Conservation (phyloP, 2,329 filamentous ascomycete genomes). For the Chalara sp. region DNA sequence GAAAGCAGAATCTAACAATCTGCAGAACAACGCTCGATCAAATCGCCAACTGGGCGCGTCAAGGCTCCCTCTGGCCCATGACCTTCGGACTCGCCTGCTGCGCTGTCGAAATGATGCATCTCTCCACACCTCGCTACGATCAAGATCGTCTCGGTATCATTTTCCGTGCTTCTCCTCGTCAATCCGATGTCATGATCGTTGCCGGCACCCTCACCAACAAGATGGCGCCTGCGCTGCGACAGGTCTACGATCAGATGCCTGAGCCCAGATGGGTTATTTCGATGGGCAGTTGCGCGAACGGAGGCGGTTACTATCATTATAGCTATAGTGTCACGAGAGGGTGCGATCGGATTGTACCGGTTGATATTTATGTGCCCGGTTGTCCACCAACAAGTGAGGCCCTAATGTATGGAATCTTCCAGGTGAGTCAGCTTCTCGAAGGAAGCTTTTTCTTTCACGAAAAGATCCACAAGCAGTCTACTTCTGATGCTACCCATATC, state of each 20-base stretch:
- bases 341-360: slow-evolving; percentile 70
- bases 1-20: slow-evolving; percentile 3
- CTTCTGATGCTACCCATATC: too few species aligned
- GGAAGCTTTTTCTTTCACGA: too few species aligned
- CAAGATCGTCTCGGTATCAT: slow-evolving; percentile 86
- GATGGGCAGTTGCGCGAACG: slow-evolving; percentile 82
- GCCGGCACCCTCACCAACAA: slow-evolving; percentile 92
- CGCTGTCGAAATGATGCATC: slow-evolving; percentile 88
- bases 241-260: slow-evolving; percentile 94
- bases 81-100: slow-evolving; percentile 86
- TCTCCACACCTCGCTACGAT: slow-evolving; percentile 82
- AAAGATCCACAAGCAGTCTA: too few species aligned
- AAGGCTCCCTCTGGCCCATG: slow-evolving; percentile 82
- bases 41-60: slow-evolving; percentile 77
- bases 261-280: slow-evolving; percentile 80
- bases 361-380: slow-evolving; percentile 74
- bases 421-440: slow-evolving; percentile 26
- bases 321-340: slow-evolving; percentile 72
- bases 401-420: slow-evolving; percentile 63
- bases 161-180: slow-evolving; percentile 80
- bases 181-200: slow-evolving; percentile 91
- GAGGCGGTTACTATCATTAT: slow-evolving; percentile 83
- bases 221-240: slow-evolving; percentile 85
- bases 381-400: slow-evolving; percentile 59
- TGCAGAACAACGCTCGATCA: slow-evolving; percentile 68